Evolutionary conservation across 139 green algal genomes (phyloP).

Genomic region (Chlamydomonas urium): DNA sequence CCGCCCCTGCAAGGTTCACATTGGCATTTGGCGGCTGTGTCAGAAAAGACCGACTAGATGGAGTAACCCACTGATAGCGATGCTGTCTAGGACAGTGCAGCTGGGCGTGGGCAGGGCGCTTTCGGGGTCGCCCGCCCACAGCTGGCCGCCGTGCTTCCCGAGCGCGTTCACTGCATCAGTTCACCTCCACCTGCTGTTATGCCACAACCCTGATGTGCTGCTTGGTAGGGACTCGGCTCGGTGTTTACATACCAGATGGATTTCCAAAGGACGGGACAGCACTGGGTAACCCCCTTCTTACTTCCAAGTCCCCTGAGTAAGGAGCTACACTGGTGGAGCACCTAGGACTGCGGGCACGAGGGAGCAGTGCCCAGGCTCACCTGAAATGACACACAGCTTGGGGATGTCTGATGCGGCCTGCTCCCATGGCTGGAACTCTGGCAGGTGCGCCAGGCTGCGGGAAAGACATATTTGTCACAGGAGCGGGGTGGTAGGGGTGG

Average conservation of each 20-base stretch:
- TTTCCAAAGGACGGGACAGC: background rate
- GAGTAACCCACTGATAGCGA: too few relatives aligned
- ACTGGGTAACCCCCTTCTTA: background rate
- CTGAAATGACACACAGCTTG: background rate
- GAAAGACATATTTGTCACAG: too few relatives aligned
- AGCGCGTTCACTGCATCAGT: background rate
- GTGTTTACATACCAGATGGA: background rate
- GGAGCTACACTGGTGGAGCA: background rate
- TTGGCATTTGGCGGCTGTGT: too few relatives aligned
- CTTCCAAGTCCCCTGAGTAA: background rate
- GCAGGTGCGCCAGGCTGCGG: background rate
- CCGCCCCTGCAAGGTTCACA: slow-evolving; percentile 3
- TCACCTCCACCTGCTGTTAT: background rate
- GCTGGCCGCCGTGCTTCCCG: background rate
- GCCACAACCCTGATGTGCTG: background rate
- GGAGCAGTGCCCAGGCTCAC: too few relatives aligned
- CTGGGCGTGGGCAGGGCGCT: background rate
- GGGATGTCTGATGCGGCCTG: background rate
- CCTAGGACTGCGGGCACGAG: background rate
- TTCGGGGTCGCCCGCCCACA: background rate
- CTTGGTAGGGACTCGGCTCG: background rate
- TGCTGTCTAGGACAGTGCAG: too few relatives aligned
- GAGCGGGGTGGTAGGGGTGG: background rate
- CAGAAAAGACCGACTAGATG: background rate
- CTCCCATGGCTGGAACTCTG: background rate